Conservation (phyloP, 1,139 yeast genomes). For the Geotrichum candidum region DNA sequence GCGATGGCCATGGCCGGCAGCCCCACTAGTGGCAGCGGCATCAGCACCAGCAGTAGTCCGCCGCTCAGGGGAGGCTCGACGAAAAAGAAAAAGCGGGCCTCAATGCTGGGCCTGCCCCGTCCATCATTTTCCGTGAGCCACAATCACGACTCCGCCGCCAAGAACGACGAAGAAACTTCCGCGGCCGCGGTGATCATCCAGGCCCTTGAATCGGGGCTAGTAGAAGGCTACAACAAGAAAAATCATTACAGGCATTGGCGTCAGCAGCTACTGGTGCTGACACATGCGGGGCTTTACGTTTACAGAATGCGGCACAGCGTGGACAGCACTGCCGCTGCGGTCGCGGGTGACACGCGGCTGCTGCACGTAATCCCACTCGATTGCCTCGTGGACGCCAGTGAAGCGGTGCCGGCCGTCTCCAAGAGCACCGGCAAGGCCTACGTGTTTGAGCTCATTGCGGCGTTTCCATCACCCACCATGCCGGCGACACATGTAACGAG, state of each 20-base stretch:
- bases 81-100: background rate
- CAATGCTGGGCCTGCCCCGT: background rate
- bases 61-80: too few species aligned
- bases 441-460: constrained; percentile 38
- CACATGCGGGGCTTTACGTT: background rate
- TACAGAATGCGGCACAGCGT: background rate
- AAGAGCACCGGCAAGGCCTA: background rate
- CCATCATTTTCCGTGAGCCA: background rate
- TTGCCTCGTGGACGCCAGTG: background rate
- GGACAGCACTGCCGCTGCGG: background rate
- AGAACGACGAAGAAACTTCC: background rate
- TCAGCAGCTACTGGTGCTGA: background rate
- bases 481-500: constrained; percentile 24
- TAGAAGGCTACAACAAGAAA: background rate
- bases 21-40: too few species aligned
- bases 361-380: background rate
- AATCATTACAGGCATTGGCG: background rate
- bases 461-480: constrained; percentile 21
- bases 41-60: too few species aligned
- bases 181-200: background rate
- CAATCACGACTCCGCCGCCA: background rate
- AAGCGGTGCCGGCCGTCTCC: background rate
- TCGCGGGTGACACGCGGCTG: background rate
- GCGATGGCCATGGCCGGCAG: too few species aligned
- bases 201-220: background rate